Conservation (phyloP, 352 stramenopile species). For the Saprolegnia diclina region DNA sequence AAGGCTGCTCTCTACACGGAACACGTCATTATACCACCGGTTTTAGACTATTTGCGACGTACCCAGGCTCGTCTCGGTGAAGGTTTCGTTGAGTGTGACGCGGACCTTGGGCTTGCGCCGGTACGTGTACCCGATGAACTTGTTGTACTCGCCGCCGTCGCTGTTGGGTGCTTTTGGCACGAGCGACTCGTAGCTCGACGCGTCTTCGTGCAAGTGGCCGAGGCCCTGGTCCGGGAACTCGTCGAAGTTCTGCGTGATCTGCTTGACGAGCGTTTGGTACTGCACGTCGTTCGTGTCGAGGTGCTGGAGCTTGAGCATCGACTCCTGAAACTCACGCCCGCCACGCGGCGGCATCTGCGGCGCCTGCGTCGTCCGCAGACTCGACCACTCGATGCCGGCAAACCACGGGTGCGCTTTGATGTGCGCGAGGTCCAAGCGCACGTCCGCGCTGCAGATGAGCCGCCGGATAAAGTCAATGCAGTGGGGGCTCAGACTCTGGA, state of each 20-base stretch:
- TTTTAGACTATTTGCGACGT: background rate
- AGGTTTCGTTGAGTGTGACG: conserved; percentile 65
- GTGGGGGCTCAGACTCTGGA: conserved; percentile 53
- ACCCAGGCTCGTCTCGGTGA: conserved; percentile 40
- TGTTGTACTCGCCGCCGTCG: conserved; percentile 54
- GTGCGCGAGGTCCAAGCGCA: conserved; percentile 92
- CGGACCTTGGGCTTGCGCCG: conserved; percentile 82
- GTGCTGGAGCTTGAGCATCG: conserved; percentile 88
- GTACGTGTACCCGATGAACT: conserved; percentile 91
- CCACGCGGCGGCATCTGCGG: conserved; percentile 85
- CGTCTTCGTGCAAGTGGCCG: conserved; percentile 37
- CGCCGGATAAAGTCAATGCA: conserved; percentile 90
- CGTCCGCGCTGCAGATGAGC: conserved; percentile 93
- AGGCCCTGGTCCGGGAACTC: conserved; percentile 89
- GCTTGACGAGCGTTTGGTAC: conserved; percentile 87
- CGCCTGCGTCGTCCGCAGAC: conserved; percentile 71
- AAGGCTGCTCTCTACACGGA: background rate
- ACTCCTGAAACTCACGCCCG: conserved; percentile 85
- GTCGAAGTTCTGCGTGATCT: conserved; percentile 96
- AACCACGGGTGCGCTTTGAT: conserved; percentile 98
- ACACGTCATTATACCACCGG: too few relatives aligned
- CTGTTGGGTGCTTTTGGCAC: conserved; percentile 7
- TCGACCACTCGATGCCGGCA: conserved; percentile 88
- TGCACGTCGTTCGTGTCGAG: conserved; percentile 48
- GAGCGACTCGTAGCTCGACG: conserved; percentile 18